These are phyloP conservation scores for Effrenium voratum DNA, from an alignment of 73 alveolate species.

Conservation along the genomic window DNA sequence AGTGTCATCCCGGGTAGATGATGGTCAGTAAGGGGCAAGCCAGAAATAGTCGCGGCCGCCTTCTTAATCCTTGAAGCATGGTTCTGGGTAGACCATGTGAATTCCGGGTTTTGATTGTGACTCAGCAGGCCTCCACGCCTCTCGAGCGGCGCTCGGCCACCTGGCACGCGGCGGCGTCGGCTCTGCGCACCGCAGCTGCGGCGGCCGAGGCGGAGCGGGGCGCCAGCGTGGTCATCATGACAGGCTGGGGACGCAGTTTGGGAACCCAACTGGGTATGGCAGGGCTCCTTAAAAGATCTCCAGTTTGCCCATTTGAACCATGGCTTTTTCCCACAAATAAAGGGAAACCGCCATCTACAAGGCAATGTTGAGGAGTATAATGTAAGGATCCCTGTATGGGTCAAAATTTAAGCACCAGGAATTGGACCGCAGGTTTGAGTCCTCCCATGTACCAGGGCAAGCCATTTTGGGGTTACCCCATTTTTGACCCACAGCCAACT, in stretches of 20 bases:
- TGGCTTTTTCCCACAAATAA: background rate
- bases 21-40: no score
- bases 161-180: background rate
- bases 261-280: background rate
- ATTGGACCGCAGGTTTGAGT: no score
- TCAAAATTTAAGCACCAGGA: no score
- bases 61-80: no score
- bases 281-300: background rate
- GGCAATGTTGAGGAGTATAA: no score
- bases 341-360: background rate
- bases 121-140: slow-evolving; percentile 10
- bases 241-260: background rate
- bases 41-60: no score
- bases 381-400: no score
- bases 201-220: background rate
- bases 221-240: slow-evolving; percentile 46
- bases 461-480: background rate
- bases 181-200: slow-evolving; percentile 15
- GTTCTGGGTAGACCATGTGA: no score
- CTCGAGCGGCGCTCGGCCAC: background rate
- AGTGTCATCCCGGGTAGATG: no score
- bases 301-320: background rate
- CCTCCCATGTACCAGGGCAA: no score
- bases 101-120: no score
- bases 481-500: background rate